phyloP scores from a whole-genome alignment of 192 early-diverging fungal species.

The Phycomyces blakesleeanus region DNA sequence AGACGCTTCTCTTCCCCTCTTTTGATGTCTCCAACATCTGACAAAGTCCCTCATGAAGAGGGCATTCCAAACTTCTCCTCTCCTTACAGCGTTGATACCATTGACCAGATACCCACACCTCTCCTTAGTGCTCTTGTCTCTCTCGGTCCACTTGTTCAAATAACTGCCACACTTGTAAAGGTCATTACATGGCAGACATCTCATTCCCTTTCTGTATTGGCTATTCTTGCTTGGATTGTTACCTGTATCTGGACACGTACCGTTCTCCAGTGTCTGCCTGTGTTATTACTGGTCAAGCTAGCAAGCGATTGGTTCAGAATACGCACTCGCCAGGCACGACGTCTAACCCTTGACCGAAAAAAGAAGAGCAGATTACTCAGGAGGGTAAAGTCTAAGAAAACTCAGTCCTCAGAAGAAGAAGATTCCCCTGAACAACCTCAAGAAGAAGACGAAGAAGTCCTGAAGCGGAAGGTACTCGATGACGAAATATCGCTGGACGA shows the following conservation, averaged over 20 bases:
- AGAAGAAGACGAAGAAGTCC: conserved; percentile 25
- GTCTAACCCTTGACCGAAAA: conserved; percentile 11
- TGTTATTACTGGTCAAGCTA: conserved; percentile 17
- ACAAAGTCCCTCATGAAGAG: conserved; percentile 1
- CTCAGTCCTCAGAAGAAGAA: background rate
- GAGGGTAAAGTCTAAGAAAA: conserved; percentile 8
- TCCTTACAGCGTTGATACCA: conserved; percentile 20
- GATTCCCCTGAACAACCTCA: conserved; percentile 10
- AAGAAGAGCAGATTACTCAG: conserved; percentile 10
- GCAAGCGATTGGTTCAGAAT: conserved; percentile 20
- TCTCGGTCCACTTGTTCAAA: conserved; percentile 16
- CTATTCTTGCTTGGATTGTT: conserved; percentile 14
- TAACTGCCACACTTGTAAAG: background rate
- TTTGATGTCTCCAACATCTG: background rate
- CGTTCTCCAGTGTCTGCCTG: conserved; percentile 16
- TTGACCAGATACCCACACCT: conserved; percentile 33
- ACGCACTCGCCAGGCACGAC: conserved; percentile 9
- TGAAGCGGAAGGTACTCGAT: conserved; percentile 23
- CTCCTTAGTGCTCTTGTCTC: conserved; percentile 20
- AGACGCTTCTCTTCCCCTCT: no score
- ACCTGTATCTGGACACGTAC: conserved; percentile 27
- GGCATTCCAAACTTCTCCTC: conserved; percentile 19
- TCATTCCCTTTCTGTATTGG: conserved; percentile 22
- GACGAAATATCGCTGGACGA: conserved; percentile 29
- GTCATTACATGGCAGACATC: conserved; percentile 23